Evolutionary conservation across 331 rosid species (phyloP), one percentile per base, ranked within the genome.

Genomic region (Quercus phellos): DNA sequence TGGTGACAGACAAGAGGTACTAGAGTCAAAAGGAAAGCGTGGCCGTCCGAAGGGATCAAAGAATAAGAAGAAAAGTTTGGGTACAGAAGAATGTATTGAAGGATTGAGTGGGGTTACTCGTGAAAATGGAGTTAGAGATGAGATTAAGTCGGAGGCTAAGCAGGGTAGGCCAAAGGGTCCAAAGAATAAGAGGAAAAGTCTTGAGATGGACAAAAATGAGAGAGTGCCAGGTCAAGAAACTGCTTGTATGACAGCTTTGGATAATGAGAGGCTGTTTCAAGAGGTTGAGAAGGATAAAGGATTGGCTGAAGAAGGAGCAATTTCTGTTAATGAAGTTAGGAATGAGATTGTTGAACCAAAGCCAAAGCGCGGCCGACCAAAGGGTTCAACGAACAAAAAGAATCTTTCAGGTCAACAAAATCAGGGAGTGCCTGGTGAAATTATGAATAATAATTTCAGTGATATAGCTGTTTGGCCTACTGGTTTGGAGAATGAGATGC

Each of bases 81-180:
- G 58, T 34, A 46, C 74, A 11, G 83, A 70, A 64, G 81, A 74
- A 58, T 67, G 72, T 38, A 46, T 10, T 19, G 72, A 70, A 26
- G 27, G 18, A 55, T 74, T 54, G 51, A 24, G 60, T 53, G 75
- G 68, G 67, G 85, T 59, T 50, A 55, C 70, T 11, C 50, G 59
- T n/a, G 67, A 21, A 19, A 50, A 50, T 56, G 77, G 71, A 27
- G 68, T 56, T 70, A 75, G 43, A 26, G 73, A 72, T 77, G 84
- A 66, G 55, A 63, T 6, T 56, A 74, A 77, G 73, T 73, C 73
- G 34, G 14, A 58, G 51, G 27, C 22, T 16, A 76, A 18, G 71
- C 74, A 77, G 71, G 85, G 79, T 19, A 67, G 79, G 78, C 77
- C 83, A 5, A 88, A 78, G 83, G 86, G 83, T 73, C 78, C 84